Evolutionary conservation across 805 yeast genomes (phyloP), one percentile per base, ranked within the genome.

Genomic region (Saccharomycopsis sp.): DNA sequence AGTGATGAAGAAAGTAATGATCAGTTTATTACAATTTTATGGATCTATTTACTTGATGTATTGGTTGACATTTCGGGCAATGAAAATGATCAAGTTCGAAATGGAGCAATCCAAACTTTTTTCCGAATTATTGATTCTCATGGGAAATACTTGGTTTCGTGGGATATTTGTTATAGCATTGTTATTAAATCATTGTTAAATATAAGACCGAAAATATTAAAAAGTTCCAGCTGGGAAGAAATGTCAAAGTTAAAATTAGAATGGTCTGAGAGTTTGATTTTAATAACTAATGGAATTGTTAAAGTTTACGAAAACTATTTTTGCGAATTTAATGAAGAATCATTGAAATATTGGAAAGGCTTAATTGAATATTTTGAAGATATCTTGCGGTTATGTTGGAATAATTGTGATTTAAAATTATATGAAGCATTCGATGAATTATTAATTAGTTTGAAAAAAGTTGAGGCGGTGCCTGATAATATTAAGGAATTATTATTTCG

Each of bases 41-140:
- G 93, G 93, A 58, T 81, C 16, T 74, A 83, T 54, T 61, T 88
- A 35, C 62, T 86, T 43, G 66, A 74, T 6, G 71, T 75, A 26
- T 61, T 90, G 29, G 79, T 87, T 0, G 69, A 71, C 19, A 72
- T 87, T 20, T 74, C 89, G 0, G 58, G 65, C 22, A 95, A 84
- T 52, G 56, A 68, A 2, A 71, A 95, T 44, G 72, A 80, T 1
- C 95, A 88, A 54, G 95, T 90, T 0, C 72, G 94, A 50, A 88
- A 87, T 55, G 96, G 96, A 2, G 80, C 96, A 0, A 74, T 87
- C 13, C 95, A 88, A 57, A 90, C 96, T 0, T 79, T 89, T 52
- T 86, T 87, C 62, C 76, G 89, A 52, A 80, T 90, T 23, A 68
- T 85, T 48, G 86, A 84, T 42, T 75, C 89, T 2, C 86, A 83